Percentiles rank a stretch among this genome's conserved stretches.
Evolutionary conservation across 768 basidiomycete species (phyloP).

Genomic region (Omphalotus guepiniiformis): DNA sequence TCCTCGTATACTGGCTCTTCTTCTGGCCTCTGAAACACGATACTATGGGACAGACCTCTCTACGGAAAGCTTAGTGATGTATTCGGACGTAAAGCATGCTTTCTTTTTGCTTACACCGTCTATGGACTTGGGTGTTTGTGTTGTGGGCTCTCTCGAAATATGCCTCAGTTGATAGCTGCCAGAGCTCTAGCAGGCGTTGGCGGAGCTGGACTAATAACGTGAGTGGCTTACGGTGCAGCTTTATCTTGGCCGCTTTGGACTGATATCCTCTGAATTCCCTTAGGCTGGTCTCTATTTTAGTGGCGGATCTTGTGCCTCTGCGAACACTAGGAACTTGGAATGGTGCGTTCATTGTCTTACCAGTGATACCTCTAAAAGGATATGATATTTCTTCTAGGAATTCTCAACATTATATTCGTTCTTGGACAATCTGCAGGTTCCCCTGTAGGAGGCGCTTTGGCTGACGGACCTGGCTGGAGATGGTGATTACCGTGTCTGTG

Average conservation of each 20-base stretch:
- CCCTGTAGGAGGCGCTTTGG: conserved; percentile 35
- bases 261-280: background rate
- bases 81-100: conserved; percentile 48
- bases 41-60: background rate
- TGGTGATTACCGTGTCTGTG: conserved; percentile 27
- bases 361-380: background rate
- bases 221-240: too few species aligned
- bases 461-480: conserved; percentile 36
- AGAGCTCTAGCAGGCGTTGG: conserved; percentile 58
- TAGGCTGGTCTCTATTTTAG: background rate
- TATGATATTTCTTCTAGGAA: background rate
- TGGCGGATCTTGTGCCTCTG: conserved; percentile 29
- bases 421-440: conserved; percentile 24
- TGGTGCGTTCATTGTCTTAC: conserved; percentile 22
- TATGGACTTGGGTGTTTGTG: conserved; percentile 52
- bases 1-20: background rate
- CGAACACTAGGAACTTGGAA: conserved; percentile 35
- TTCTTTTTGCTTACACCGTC: conserved; percentile 49
- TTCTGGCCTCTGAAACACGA: background rate
- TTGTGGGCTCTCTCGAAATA: conserved; percentile 49
- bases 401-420: conserved; percentile 2
- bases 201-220: conserved; percentile 63
- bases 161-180: conserved; percentile 49
- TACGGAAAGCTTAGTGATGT: conserved; percentile 15
- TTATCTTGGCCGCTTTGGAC: background rate